Evolutionary conservation across 108 stramenopile species (phyloP).

Genomic region (Parmales sp.): DNA sequence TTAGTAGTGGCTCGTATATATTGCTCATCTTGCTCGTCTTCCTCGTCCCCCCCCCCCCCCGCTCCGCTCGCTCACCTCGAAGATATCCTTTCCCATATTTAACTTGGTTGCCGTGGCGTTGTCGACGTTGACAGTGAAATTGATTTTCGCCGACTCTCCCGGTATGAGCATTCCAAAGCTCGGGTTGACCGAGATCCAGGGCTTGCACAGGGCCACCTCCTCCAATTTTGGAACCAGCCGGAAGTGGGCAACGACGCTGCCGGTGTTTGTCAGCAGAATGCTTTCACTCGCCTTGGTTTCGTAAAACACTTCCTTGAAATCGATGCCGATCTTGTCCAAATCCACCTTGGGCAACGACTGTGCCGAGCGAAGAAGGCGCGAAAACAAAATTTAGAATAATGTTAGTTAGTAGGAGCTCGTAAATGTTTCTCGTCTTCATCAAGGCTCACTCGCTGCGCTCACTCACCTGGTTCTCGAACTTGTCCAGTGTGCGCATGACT

Average conservation of each 20-base stretch:
- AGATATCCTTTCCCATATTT: constrained; percentile 65
- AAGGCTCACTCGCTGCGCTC: too few species aligned
- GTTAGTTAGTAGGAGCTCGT: too few species aligned
- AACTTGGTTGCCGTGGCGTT: constrained; percentile 61
- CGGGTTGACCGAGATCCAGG: constrained; percentile 77
- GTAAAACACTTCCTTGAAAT: constrained; percentile 68
- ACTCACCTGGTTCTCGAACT: constrained; percentile 79
- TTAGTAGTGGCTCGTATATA: too few species aligned
- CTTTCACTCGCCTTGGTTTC: constrained; percentile 49
- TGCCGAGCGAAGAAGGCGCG: too few species aligned
- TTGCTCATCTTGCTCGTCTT: neutral
- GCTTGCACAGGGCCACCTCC: constrained; percentile 71
- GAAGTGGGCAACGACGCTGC: constrained; percentile 72
- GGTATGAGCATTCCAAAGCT: constrained; percentile 86
- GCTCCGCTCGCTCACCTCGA: too few species aligned
- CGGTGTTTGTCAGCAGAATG: constrained; percentile 71
- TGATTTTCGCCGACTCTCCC: constrained; percentile 61
- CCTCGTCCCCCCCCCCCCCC: neutral
- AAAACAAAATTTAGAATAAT: too few species aligned
- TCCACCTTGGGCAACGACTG: constrained; percentile 67
- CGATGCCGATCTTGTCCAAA: constrained; percentile 55
- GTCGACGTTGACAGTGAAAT: constrained; percentile 64
- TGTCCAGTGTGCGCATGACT: constrained; percentile 61
- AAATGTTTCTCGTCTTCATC: too few species aligned
- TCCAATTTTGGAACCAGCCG: constrained; percentile 86